Percentiles rank a stretch among this genome's conserved stretches.
Evolutionary conservation across 768 basidiomycete species (phyloP).

Genomic region (Tricholoma saponaceum): DNA sequence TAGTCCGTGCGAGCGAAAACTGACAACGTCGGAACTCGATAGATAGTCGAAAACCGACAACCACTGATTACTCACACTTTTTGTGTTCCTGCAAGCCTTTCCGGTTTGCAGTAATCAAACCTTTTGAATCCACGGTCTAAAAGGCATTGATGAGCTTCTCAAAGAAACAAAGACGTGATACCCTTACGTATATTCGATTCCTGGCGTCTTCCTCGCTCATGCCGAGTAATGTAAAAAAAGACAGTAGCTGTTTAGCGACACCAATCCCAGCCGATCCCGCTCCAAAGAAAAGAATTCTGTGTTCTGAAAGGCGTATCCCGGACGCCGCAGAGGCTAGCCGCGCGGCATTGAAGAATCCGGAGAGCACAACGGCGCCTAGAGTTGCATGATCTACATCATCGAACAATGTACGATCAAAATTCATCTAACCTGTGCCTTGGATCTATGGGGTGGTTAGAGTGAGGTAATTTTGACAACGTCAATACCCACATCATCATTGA

Average conservation of each 20-base stretch:
- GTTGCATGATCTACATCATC: constrained; percentile 8
- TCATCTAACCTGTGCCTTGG: constrained; percentile 52
- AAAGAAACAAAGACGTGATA: constrained; percentile 2
- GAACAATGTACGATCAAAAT: background rate
- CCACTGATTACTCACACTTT: constrained; percentile 40
- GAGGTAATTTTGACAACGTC: background rate
- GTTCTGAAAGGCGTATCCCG: constrained; percentile 58
- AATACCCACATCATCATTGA: constrained; percentile 68
- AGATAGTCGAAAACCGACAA: background rate
- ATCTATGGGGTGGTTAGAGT: constrained; percentile 32
- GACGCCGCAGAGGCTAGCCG: constrained; percentile 51
- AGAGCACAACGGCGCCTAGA: constrained; percentile 65
- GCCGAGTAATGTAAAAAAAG: constrained; percentile 75
- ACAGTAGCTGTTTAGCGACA: constrained; percentile 78
- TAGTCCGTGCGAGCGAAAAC: constrained; percentile 74
- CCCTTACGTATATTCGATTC: constrained; percentile 58
- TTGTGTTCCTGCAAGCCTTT: constrained; percentile 72
- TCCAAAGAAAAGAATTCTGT: constrained; percentile 87
- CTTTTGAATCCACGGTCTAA: constrained; percentile 74
- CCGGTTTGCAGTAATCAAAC: constrained; percentile 67
- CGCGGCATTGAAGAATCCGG: constrained; percentile 73
- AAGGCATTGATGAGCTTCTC: constrained; percentile 2
- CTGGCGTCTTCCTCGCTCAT: constrained; percentile 63
- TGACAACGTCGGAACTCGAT: constrained; percentile 40
- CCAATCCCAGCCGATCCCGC: constrained; percentile 88